Conservation (phyloP, 257 asterid genomes). For the Primulina eburnea region DNA sequence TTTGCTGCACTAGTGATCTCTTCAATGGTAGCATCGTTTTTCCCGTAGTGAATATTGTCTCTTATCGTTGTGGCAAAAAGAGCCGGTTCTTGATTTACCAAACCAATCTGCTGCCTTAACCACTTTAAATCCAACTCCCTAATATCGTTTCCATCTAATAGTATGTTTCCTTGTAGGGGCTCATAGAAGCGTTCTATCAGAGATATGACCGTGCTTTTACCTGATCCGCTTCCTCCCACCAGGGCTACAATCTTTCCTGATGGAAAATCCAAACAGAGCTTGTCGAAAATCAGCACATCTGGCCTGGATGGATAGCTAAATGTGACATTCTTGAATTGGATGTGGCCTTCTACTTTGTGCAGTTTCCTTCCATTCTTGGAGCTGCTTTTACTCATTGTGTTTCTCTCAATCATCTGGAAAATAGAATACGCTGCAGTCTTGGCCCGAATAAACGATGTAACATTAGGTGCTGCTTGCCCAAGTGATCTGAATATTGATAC, state of each 20-base stretch:
- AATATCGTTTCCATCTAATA: conserved; percentile 65
- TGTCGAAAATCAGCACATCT: conserved; percentile 62
- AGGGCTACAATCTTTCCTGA: conserved; percentile 88
- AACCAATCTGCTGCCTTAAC: conserved; percentile 82
- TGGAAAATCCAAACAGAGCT: conserved; percentile 68
- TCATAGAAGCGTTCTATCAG: conserved; percentile 91
- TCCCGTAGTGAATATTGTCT: conserved; percentile 85
- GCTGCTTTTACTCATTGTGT: conserved; percentile 46
- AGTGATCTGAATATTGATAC: conserved; percentile 35
- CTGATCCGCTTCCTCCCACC: conserved; percentile 97
- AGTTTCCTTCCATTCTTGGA: conserved; percentile 45
- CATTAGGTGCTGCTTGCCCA: conserved; percentile 90
- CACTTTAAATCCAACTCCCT: conserved; percentile 72
- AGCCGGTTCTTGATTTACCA: conserved; percentile 95
- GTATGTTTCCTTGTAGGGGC: conserved; percentile 59
- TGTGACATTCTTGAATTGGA: conserved; percentile 64
- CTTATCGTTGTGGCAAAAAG: conserved; percentile 83
- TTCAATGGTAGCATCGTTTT: conserved; percentile 66
- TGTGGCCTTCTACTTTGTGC: conserved; percentile 70
- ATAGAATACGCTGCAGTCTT: conserved; percentile 88
- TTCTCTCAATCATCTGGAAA: conserved; percentile 85
- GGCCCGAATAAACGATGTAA: conserved; percentile 85
- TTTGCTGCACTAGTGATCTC: conserved; percentile 78
- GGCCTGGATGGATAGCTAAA: conserved; percentile 93
- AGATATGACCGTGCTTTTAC: conserved; percentile 92